Evolutionary conservation across 768 basidiomycete species (phyloP), one percentile per base, ranked within the genome.

Genomic region (Xerocomus spinulosus): DNA sequence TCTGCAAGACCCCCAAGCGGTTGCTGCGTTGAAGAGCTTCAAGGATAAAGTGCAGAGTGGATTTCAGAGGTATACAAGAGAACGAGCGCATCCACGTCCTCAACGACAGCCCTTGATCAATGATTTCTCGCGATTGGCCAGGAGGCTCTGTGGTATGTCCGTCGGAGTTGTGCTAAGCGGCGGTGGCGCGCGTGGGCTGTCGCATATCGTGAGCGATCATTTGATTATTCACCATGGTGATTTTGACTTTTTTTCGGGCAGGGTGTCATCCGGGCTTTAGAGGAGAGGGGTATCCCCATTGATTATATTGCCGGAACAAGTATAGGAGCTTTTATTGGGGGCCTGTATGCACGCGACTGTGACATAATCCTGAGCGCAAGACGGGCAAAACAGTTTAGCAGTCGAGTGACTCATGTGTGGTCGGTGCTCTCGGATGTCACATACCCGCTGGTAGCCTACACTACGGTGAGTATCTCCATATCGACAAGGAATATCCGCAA

Each of bases 161-260:
- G 87, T 98, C 49, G 96, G 94, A 1, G 71, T 99, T 36, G 93
- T 98, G 7, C 78, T 99, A 2, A 96, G 96, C 17, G 96, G 96
- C 6, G 96, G 96, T n/a, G 96, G 96, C 15, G 96, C 94, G 14
- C 79, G 96, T 34, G 96, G 86, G n/a, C 73, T 87, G 36, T 78
- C 83, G 0, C 86, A 89, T 62, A 67, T 88, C 37, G 80, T 81
- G 52, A 42, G 74, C 58, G 42, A 68, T 73, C 46, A 48, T 9
- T 23, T 39, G 20, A 7, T 21, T 25, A 38, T 41, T 37, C 50
- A 36, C 48, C 49, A 57, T 43, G 46, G 46, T 23, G 42, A 55
- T 49, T 34, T 39, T 4, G 51, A 53, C 33, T n/a, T 20, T 32
- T 17, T 40, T 49, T n/a, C n/a, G n/a, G n/a, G 54, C 54, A 92